Evolutionary conservation across 2,329 filamentous ascomycete genomes (phyloP).

Genomic region (Colletotrichum camelliae): DNA sequence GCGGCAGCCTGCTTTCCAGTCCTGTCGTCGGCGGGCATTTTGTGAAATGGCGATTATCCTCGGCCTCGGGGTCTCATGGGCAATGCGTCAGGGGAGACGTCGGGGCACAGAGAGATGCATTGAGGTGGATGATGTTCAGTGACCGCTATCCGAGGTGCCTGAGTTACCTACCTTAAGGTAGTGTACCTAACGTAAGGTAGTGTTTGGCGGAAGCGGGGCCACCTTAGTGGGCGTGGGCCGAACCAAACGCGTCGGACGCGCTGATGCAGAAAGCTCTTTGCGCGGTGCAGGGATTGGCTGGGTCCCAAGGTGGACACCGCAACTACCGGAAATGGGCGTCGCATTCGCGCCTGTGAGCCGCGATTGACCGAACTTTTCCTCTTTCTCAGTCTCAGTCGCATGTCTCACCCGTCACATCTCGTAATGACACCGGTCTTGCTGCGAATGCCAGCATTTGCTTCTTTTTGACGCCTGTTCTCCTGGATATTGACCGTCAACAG

Average conservation of each 20-base stretch:
- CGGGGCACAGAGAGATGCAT: neutral
- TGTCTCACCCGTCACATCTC: slow-evolving; percentile 3
- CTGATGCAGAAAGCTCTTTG: neutral
- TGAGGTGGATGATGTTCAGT: neutral
- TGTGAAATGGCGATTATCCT: neutral
- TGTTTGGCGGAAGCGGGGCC: slow-evolving; percentile 1
- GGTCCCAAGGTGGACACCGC: neutral
- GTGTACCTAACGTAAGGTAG: neutral
- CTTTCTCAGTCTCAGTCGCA: neutral
- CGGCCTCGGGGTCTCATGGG: neutral
- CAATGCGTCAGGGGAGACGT: neutral
- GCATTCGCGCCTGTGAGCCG: slow-evolving; percentile 1
- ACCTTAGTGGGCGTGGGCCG: neutral
- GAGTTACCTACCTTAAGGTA: neutral
- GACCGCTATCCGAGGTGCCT: neutral
- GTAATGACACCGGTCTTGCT: slow-evolving; percentile 9
- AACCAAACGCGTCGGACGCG: slow-evolving; percentile 19
- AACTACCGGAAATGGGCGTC: slow-evolving; percentile 9
- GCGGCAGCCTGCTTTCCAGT: slow-evolving; percentile 76
- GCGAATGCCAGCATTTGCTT: neutral
- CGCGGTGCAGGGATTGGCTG: slow-evolving; percentile 10
- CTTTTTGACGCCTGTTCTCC: neutral
- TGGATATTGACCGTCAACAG: neutral
- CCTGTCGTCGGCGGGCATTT: slow-evolving; percentile 45
- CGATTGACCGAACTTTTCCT: slow-evolving; percentile 14